These are phyloP conservation scores for Calonectria naviculata DNA, from an alignment of 2,329 filamentous ascomycete species.

Conservation along the genomic window DNA sequence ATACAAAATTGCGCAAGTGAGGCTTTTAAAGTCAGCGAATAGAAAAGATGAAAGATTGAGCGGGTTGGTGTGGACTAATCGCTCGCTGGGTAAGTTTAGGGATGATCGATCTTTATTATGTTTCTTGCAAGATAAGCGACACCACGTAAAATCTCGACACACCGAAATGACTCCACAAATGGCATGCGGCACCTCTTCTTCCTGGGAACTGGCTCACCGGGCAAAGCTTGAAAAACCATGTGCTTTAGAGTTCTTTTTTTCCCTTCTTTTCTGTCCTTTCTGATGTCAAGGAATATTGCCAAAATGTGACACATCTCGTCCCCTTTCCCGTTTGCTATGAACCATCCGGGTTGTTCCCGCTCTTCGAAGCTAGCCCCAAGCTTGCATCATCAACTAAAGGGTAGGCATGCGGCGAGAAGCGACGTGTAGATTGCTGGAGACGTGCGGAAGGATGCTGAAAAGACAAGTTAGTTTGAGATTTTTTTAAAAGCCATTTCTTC, in stretches of 20 bases:
- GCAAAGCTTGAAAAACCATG: too few relatives aligned
- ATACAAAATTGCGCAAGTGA: too few relatives aligned
- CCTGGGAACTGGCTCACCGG: too few relatives aligned
- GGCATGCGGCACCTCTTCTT: not conserved
- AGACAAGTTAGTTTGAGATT: not conserved
- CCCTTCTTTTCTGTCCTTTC: too few relatives aligned
- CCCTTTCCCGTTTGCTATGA: not conserved
- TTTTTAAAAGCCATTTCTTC: too few relatives aligned
- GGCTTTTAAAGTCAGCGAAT: too few relatives aligned
- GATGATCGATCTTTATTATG: not conserved
- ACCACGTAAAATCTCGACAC: not conserved
- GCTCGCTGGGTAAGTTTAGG: too few relatives aligned
- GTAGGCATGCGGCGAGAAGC: not conserved
- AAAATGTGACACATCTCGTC: not conserved
- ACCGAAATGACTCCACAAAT: not conserved
- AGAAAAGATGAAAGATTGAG: too few relatives aligned
- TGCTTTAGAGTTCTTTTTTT: too few relatives aligned
- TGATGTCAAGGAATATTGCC: not conserved
- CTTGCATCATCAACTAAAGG: not conserved
- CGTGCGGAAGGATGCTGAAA: not conserved
- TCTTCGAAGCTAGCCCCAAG: not conserved
- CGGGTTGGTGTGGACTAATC: too few relatives aligned
- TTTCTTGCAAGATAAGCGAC: not conserved
- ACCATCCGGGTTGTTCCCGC: not conserved
- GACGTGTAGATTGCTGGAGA: not conserved